phyloP scores from a whole-genome alignment of 2,329 filamentous ascomycete species.

The Diaporthe capsici region DNA sequence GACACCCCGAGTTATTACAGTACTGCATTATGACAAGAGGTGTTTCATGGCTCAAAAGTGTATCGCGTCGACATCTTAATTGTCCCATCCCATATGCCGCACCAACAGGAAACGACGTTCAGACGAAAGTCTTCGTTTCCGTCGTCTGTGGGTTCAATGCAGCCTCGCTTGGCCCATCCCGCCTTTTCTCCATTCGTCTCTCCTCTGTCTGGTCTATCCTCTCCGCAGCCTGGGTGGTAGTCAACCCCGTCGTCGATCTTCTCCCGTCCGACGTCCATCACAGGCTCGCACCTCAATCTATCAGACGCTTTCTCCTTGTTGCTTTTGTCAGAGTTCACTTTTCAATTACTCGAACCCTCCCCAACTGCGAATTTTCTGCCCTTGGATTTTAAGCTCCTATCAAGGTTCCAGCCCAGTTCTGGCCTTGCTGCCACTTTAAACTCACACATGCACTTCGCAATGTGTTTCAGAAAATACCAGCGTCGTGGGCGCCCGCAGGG shows the following conservation, averaged over 20 bases:
- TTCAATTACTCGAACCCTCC: slow-evolving; percentile 4
- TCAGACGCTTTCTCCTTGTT: not conserved
- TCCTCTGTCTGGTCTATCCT: slow-evolving; percentile 2
- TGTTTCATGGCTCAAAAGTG: slow-evolving; percentile 13
- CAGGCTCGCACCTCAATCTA: slow-evolving; percentile 12
- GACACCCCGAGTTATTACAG: not conserved
- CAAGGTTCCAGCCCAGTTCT: slow-evolving; percentile 11
- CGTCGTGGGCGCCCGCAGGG: slow-evolving; percentile 21
- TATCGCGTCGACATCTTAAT: slow-evolving; percentile 12
- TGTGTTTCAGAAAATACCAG: slow-evolving; percentile 21
- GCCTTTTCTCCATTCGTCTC: not conserved
- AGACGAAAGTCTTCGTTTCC: slow-evolving; percentile 32
- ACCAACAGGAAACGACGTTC: slow-evolving; percentile 27
- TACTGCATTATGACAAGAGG: slow-evolving; percentile 13
- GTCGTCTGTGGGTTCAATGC: slow-evolving; percentile 32
- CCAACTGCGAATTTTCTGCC: not conserved
- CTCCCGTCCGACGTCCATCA: slow-evolving; percentile 13
- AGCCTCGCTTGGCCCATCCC: slow-evolving; percentile 20
- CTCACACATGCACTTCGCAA: not conserved
- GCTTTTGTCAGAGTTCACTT: slow-evolving; percentile 1
- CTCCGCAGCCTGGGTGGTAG: not conserved
- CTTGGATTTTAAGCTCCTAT: not conserved
- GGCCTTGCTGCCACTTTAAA: slow-evolving; percentile 3
- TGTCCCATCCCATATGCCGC: slow-evolving; percentile 14
- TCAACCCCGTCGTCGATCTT: slow-evolving; percentile 8